Evolutionary conservation across 2,329 filamentous ascomycete genomes (phyloP).

Genomic region (Alternaria rosae): DNA sequence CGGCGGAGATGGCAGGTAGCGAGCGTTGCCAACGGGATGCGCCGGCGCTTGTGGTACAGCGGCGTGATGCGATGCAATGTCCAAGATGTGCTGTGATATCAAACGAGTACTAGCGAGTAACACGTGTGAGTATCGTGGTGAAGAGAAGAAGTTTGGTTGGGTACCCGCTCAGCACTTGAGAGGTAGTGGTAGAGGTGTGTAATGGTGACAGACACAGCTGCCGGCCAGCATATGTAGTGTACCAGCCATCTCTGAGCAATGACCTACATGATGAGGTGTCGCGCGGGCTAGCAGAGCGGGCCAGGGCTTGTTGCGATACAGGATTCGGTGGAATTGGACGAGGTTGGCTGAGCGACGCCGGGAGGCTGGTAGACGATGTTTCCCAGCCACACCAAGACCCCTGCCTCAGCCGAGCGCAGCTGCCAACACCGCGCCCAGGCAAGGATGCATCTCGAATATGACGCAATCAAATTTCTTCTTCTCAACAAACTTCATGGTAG

Average conservation of each 20-base stretch:
- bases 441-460: slow-evolving; percentile 4
- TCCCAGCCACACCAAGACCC: slow-evolving; percentile 36
- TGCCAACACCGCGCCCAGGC: slow-evolving; percentile 16
- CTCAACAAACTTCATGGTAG: neutral
- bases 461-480: slow-evolving; percentile 8
- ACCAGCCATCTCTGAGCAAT: slow-evolving; percentile 46
- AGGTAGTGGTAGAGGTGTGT: slow-evolving; percentile 28
- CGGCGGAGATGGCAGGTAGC: slow-evolving; percentile 9
- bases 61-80: neutral
- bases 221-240: slow-evolving; percentile 33
- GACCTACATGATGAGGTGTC: slow-evolving; percentile 36
- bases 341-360: slow-evolving; percentile 41
- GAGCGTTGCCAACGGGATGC: slow-evolving; percentile 7
- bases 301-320: slow-evolving; percentile 21
- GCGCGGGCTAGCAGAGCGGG: slow-evolving; percentile 31
- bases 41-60: slow-evolving; percentile 12
- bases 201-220: slow-evolving; percentile 27
- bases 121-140: slow-evolving; percentile 16
- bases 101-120: slow-evolving; percentile 14
- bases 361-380: slow-evolving; percentile 32
- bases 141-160: slow-evolving; percentile 10
- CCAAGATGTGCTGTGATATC: slow-evolving; percentile 12
- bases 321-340: slow-evolving; percentile 43
- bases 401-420: slow-evolving; percentile 12
- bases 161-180: slow-evolving; percentile 32